Base-by-base conservation (phyloP, 768 basidiomycete species). In the Dentipellis fragilis region DNA sequence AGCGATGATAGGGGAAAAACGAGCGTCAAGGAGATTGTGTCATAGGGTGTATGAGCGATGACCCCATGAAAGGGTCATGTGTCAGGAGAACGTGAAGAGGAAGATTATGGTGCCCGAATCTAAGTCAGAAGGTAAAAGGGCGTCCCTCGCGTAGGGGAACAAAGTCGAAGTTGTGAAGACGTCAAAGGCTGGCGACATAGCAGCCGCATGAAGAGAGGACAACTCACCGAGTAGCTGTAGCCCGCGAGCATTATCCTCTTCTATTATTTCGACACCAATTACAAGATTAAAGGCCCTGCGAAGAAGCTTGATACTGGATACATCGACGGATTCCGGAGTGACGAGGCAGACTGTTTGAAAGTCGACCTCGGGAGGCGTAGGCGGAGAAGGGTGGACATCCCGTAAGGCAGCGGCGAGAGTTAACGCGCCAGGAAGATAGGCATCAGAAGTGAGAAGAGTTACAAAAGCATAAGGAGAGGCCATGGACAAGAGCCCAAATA, bases 391-490 rank as follows among this genome's bases (percentile, higher is more conserved):
- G 65, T 94, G 93, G 42, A 91, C 67, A 58, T 93, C 89, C 54
- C 80, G 80, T 62, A 99, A 79, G 14, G 95, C 89, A 54, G 87
- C 89, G 35, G 82, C 88, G 64, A 93, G 77, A 57, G 87, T 80
- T 62, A 98, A 84, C 36, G 89, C 93, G 54, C 96, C 96, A 36
- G 92, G 91, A 52, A 98, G 84, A 73, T 99, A 99, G 23, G 78
- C 75, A 67, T 94, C 87, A 35, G 93, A 91, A 55, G 95, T 93
- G 64, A 98, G 72, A 62, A 99, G 87, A 42, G 95, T 91, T 62
- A 87, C 91, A 69, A 96, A 90, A 64, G 90, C 91, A 78, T 80
- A 85, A 68, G 74, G 75, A 74, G 65, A 56, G 70, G 82, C 75
- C 86, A 87, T 87, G 65, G 63, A 68, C 63, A 59, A 60, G 54